Base-by-base conservation (phyloP, 192 early-diverging fungal species). In the Mortierella alpina region DNA sequence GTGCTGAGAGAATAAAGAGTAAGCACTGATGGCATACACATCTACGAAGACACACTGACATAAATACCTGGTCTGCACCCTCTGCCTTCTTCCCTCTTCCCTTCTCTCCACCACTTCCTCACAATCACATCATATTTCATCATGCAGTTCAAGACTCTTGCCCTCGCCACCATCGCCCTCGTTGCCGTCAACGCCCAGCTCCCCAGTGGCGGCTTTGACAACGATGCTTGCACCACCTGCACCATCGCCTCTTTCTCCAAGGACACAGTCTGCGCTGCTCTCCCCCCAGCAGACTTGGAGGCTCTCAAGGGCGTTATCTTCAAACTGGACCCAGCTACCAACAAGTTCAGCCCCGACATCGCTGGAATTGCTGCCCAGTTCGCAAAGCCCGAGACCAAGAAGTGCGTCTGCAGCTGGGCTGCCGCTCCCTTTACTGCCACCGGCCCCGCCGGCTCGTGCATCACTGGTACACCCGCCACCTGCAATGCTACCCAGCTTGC, bases 121-220 rank as follows among this genome's bases (percentile, higher is more conserved):
- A 41, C 44, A 48, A 49, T 39, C 44, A 52, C 18, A 18, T n/a
- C 42, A 48, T 50, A 22, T 42, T 18, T 46, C 41, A 80, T 47
- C 44, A 80, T 80, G 77, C 77, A 80, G 70, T 63, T 80, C 77
- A 80, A 80, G 77, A 72, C 70, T 17, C 77, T 80, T 58, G 65
- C 70, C 66, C 42, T 80, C 41, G 77, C 70, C 47, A 60, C 77
- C 77, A 55, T 72, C 60, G 77, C 77, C 54, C 18, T 63, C 57
- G 70, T 39, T 58, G 66, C 69, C 69, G 69, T 59, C 64, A 72
- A 40, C 59, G 77, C 65, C 63, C 66, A 64, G 66, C 68, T 68
- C 59, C 31, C 31, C 31, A 3, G 1, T 31, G 31, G 31, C 31
- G 31, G 31, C 3, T 31, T 31, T 31, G 77, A 60, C 9, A 51